A percentile compares a stretch with the other conserved stretches of the same genome.
Conservation (phyloP, 176 grass and related monocot species). For the Triticum turgidum region DNA sequence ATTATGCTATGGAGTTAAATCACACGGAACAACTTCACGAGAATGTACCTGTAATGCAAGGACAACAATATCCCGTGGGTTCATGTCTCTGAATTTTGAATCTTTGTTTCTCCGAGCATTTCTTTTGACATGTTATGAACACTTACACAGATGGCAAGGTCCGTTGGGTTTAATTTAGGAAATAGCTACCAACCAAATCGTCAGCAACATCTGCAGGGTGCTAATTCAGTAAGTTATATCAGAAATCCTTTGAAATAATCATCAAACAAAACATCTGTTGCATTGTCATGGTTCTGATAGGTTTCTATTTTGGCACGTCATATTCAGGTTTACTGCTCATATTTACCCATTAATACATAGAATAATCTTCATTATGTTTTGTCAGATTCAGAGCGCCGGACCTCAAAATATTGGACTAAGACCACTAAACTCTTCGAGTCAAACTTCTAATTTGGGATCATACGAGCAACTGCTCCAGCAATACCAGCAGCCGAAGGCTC, state of each 20-base stretch:
- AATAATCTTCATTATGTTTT: slow-evolving; percentile 45
- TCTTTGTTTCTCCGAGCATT: background rate
- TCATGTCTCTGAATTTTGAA: slow-evolving; percentile 32
- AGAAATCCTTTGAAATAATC: slow-evolving; percentile 37
- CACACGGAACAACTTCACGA: slow-evolving; percentile 96
- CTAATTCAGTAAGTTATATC: slow-evolving; percentile 63
- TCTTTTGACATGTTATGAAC: slow-evolving; percentile 36
- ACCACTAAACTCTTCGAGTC: slow-evolving; percentile 50
- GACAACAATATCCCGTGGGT: slow-evolving; percentile 78
- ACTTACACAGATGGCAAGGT: slow-evolving; percentile 70
- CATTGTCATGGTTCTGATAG: slow-evolving; percentile 48
- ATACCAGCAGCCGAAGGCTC: slow-evolving; percentile 71
- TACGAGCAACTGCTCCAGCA: slow-evolving; percentile 97
- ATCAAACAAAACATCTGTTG: slow-evolving; percentile 44
- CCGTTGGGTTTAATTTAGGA: slow-evolving; percentile 87
- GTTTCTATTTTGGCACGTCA: slow-evolving; percentile 46
- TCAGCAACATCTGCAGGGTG: slow-evolving; percentile 82
- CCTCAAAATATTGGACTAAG: slow-evolving; percentile 69
- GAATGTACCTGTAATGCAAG: slow-evolving; percentile 78
- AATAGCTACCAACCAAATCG: slow-evolving; percentile 64
- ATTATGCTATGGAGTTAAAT: slow-evolving; percentile 89
- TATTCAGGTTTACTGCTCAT: slow-evolving; percentile 18
- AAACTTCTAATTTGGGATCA: slow-evolving; percentile 61
- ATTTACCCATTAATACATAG: slow-evolving; percentile 5
- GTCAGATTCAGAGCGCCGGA: slow-evolving; percentile 63